Evolutionary conservation across 2,329 filamentous ascomycete species (phyloP).

Genomic region (Aspergillus pseudoglaucus): DNA sequence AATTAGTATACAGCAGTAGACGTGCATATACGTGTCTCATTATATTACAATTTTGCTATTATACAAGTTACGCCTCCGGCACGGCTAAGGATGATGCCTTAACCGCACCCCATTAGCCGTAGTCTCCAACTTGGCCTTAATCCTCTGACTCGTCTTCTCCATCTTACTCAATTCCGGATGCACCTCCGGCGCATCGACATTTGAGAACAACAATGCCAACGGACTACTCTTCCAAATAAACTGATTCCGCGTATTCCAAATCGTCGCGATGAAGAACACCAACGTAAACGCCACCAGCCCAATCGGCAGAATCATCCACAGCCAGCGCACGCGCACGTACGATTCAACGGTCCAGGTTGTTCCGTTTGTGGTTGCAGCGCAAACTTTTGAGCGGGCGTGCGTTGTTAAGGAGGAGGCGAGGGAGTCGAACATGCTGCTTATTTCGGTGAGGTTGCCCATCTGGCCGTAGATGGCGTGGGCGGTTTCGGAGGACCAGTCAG

Average conservation of each 20-base stretch:
- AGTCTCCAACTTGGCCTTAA: conserved; percentile 18
- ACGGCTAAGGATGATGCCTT: not conserved
- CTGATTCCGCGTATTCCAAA: conserved; percentile 17
- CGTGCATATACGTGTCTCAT: too few relatives aligned
- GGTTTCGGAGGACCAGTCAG: conserved; percentile 15
- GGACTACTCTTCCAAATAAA: conserved; percentile 22
- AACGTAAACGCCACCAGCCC: conserved; percentile 38
- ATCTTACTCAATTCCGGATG: conserved; percentile 16
- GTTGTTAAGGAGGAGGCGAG: conserved; percentile 12
- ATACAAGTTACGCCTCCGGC: too few relatives aligned
- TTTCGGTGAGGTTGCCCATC: conserved; percentile 14
- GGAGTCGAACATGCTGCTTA: conserved; percentile 12
- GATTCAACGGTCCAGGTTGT: conserved; percentile 15
- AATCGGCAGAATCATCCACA: conserved; percentile 16
- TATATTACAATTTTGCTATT: too few relatives aligned
- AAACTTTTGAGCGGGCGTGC: conserved; percentile 16
- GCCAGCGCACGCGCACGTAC: conserved; percentile 17
- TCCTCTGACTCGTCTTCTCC: conserved; percentile 15
- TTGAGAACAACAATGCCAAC: conserved; percentile 17
- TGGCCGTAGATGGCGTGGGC: conserved; percentile 15
- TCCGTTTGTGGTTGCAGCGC: conserved; percentile 8
- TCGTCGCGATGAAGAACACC: conserved; percentile 43
- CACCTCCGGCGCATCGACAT: conserved; percentile 6
- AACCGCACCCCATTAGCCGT: conserved; percentile 8
- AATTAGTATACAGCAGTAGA: too few relatives aligned